Conservation (phyloP, 306 rosid species). For the Corylus heterophylla region DNA sequence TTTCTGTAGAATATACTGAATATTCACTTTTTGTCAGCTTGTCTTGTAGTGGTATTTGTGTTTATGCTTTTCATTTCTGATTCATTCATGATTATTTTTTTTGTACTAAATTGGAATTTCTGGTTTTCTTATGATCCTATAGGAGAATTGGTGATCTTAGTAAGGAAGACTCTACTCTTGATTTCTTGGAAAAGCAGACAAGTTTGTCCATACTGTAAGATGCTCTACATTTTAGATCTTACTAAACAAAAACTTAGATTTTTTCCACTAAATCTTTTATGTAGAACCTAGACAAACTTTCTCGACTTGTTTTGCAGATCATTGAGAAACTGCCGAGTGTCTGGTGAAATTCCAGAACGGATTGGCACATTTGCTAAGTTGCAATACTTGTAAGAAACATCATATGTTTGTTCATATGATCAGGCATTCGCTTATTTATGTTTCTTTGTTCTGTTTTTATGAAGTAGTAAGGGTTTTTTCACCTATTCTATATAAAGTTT, state of each 20-base stretch:
- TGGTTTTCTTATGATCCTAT: not conserved
- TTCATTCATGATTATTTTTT: not conserved
- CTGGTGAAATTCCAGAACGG: conserved; percentile 30
- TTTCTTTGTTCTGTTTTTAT: not conserved
- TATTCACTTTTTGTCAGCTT: not conserved
- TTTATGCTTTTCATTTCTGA: not conserved
- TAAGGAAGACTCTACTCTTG: conserved; percentile 34
- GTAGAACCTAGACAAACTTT: not conserved
- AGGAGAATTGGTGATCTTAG: conserved; percentile 46
- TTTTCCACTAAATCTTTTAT: not conserved
- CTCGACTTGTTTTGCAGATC: conserved; percentile 16
- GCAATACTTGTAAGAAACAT: conserved; percentile 28
- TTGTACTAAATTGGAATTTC: not conserved
- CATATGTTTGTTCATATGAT: not conserved
- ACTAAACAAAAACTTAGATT: not conserved
- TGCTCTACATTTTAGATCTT: not conserved
- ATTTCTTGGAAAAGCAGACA: conserved; percentile 32
- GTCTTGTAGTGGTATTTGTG: not conserved
- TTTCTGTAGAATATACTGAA: not conserved
- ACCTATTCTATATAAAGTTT: not conserved
- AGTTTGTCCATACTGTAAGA: conserved; percentile 40
- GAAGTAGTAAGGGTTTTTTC: not conserved
- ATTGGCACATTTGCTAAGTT: conserved; percentile 30
- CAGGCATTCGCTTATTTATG: not conserved
- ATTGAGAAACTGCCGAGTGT: conserved; percentile 31